Conservation (phyloP, 2,329 filamentous ascomycete genomes). For the Pyricularia grisea region DNA sequence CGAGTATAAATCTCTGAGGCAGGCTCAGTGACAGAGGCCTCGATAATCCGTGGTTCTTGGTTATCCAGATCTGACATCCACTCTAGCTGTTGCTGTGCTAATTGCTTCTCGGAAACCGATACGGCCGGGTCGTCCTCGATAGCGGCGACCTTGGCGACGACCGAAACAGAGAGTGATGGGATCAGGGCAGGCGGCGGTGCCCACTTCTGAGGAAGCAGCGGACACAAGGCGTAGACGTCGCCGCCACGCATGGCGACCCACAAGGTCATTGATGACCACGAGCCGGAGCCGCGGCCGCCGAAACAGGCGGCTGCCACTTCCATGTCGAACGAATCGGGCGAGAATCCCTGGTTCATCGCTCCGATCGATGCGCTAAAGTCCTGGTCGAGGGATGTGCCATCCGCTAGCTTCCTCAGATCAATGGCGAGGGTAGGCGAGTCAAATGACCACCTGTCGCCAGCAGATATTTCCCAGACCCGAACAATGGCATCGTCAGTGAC, state of each 20-base stretch:
- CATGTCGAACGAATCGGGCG: constrained; percentile 85
- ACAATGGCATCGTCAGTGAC: constrained; percentile 83
- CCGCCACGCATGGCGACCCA: constrained; percentile 95
- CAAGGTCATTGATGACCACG: constrained; percentile 93
- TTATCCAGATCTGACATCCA: constrained; percentile 60
- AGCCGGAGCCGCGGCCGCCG: constrained; percentile 54
- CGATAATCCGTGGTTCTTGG: constrained; percentile 49
- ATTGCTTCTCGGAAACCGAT: constrained; percentile 40
- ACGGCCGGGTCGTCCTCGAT: constrained; percentile 50
- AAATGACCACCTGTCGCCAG: constrained; percentile 79
- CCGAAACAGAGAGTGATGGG: constrained; percentile 72
- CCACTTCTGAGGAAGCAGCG: constrained; percentile 81
- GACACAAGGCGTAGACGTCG: constrained; percentile 88
- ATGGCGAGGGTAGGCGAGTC: constrained; percentile 74
- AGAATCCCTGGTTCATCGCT: constrained; percentile 71
- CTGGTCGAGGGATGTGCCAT: constrained; percentile 72
- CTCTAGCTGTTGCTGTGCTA: constrained; percentile 55
- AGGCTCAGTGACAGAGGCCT: constrained; percentile 37
- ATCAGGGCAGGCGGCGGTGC: constrained; percentile 66
- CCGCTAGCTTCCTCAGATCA: constrained; percentile 80
- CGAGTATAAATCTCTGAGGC: constrained; percentile 46
- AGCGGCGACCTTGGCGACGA: constrained; percentile 62
- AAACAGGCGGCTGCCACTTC: constrained; percentile 88
- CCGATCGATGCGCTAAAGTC: constrained; percentile 72
- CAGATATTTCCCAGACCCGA: constrained; percentile 80